Evolutionary conservation across 2,329 filamentous ascomycete genomes (phyloP).

Genomic region (Orbilia brochopaga): DNA sequence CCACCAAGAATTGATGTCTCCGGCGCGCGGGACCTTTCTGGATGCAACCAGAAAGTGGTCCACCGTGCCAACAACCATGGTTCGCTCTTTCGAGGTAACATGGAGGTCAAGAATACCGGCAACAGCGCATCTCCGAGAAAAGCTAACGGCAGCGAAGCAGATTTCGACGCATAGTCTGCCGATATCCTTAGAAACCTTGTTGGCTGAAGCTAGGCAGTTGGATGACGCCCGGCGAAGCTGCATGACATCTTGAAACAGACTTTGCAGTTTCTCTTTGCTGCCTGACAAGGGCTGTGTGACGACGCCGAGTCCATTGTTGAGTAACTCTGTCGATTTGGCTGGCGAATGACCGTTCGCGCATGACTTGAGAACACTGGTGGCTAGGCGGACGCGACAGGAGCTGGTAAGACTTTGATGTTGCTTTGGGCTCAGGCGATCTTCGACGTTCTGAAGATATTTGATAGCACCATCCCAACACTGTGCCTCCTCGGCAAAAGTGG

Average conservation of each 20-base stretch:
- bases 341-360: background rate
- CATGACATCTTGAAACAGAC: conserved; percentile 39
- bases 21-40: conserved; percentile 19
- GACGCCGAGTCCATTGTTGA: conserved; percentile 36
- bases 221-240: conserved; percentile 46
- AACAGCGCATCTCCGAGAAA: conserved; percentile 33
- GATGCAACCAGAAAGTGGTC: conserved; percentile 43
- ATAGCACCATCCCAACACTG: conserved; percentile 31
- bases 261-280: conserved; percentile 38
- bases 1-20: conserved; percentile 37
- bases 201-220: conserved; percentile 12
- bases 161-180: conserved; percentile 25
- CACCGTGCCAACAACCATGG: conserved; percentile 30
- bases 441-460: conserved; percentile 26
- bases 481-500: conserved; percentile 26
- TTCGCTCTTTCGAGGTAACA: conserved; percentile 28
- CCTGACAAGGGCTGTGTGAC: conserved; percentile 41
- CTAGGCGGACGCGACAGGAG: conserved; percentile 22
- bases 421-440: conserved; percentile 17
- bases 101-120: conserved; percentile 40
- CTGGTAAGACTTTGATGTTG: conserved; percentile 36
- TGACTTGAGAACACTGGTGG: conserved; percentile 31
- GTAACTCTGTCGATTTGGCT: conserved; percentile 23
- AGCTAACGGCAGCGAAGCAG: conserved; percentile 37
- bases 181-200: conserved; percentile 4